A percentile compares a stretch with the other conserved stretches of the same genome.
These are phyloP conservation scores for Pleurostoma richardsiae DNA, from an alignment of 2,329 filamentous ascomycete species.

Conservation along the genomic window DNA sequence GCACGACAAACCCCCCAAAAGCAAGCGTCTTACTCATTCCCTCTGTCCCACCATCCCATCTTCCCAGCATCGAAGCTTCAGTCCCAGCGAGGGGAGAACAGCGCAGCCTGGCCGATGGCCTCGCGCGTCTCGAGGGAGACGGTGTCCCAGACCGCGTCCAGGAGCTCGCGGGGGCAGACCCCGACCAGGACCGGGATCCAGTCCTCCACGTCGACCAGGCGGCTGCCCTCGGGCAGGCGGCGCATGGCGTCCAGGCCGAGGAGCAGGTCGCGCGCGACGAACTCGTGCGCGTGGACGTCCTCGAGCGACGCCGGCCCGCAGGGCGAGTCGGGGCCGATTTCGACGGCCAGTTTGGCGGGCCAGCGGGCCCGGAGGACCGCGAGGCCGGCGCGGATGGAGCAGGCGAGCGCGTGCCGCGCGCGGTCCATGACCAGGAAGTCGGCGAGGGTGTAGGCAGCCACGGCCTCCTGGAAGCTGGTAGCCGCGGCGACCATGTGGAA, in stretches of 20 bases:
- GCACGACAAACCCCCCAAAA: neutral
- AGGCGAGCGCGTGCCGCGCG: neutral
- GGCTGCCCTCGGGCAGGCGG: neutral
- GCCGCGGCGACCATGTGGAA: no score
- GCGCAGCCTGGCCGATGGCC: neutral
- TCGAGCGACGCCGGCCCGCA: neutral
- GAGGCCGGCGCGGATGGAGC: neutral
- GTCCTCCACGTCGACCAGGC: neutral
- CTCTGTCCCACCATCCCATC: neutral
- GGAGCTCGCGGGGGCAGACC: neutral
- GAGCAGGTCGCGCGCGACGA: neutral
- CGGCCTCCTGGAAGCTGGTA: neutral
- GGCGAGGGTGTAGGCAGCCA: neutral
- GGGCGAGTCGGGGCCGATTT: neutral
- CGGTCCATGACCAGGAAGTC: constrained; percentile 4
- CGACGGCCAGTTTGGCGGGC: neutral
- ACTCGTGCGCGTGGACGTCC: neutral
- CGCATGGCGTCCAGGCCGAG: neutral
- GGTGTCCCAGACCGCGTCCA: neutral
- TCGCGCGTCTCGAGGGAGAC: neutral
- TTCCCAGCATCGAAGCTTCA: no score
- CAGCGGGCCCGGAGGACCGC: neutral
- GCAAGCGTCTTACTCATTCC: neutral
- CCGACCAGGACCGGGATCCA: neutral
- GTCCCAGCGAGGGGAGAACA: neutral